Percentiles rank a stretch among this genome's conserved stretches.
phyloP scores from a whole-genome alignment of 140 eudicot genomes.

The Ambrosia hybrid region DNA sequence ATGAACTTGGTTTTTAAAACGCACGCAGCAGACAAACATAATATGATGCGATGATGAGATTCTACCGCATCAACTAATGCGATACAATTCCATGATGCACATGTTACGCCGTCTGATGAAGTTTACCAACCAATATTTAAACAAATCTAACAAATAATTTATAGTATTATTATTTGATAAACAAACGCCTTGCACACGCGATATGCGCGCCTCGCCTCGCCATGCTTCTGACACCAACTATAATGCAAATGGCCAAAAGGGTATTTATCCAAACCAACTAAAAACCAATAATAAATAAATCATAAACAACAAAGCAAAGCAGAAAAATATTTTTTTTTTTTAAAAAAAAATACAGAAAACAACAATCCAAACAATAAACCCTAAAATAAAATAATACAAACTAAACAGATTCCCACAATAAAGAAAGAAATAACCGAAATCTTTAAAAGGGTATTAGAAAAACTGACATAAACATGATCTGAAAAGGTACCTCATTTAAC shows the following conservation, averaged over 20 bases:
- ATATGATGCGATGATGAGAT: too few relatives aligned
- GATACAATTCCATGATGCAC: too few relatives aligned
- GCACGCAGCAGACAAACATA: too few relatives aligned
- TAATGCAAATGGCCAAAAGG: not conserved
- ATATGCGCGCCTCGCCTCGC: too few relatives aligned
- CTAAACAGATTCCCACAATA: not conserved
- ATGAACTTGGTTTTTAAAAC: too few relatives aligned
- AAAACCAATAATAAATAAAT: not conserved
- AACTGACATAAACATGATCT: not conserved
- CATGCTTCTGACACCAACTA: not conserved
- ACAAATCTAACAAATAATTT: too few relatives aligned
- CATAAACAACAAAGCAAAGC: not conserved
- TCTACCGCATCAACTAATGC: too few relatives aligned
- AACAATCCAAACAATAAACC: conserved; percentile 12
- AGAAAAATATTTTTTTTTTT: not conserved
- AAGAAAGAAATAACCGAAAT: not conserved
- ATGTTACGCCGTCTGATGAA: too few relatives aligned
- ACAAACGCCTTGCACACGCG: too few relatives aligned
- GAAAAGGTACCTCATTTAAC: conserved; percentile 42
- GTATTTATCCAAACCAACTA: not conserved
- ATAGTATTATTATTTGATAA: too few relatives aligned
- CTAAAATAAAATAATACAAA: not conserved
- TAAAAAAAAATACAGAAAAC: not conserved
- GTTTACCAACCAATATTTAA: too few relatives aligned
- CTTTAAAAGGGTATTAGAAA: not conserved